Evolutionary conservation across 192 early-diverging fungal species (phyloP).

Genomic region (Backusella mclennaniae): DNA sequence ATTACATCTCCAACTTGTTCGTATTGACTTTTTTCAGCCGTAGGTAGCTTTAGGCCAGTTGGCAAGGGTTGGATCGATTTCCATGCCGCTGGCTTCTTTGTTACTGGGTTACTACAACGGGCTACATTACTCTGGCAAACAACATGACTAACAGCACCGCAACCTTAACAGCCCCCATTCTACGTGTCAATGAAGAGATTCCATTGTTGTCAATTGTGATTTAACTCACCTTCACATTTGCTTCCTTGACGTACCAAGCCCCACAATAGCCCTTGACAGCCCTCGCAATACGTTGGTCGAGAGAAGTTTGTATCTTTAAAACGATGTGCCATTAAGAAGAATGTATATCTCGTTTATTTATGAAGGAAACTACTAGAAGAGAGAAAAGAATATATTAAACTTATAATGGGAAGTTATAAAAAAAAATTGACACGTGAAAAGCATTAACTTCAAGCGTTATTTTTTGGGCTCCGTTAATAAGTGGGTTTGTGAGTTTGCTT

Average conservation of each 20-base stretch:
- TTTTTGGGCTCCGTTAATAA: not conserved
- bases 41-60: not conserved
- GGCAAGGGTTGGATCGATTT: not conserved
- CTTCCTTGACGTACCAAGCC: constrained; percentile 66
- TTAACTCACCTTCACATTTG: constrained; percentile 50
- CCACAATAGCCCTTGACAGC: constrained; percentile 70
- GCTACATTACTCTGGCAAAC: constrained; percentile 33
- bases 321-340: constrained; percentile 38
- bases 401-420: not conserved
- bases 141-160: constrained; percentile 47
- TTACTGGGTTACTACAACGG: constrained; percentile 19
- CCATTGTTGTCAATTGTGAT: not conserved
- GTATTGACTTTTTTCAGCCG: not conserved
- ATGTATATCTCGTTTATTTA: not conserved
- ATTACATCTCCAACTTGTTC: constrained; percentile 38
- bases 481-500: too few relatives aligned
- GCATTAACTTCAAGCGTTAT: not conserved
- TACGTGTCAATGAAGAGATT: not conserved
- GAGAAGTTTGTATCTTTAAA: constrained; percentile 62
- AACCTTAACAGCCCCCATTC: constrained; percentile 21
- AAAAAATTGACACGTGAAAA: constrained; percentile 3
- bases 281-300: constrained; percentile 64
- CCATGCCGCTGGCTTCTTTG: not conserved
- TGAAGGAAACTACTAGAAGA: not conserved
- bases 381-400: not conserved